Base-by-base conservation (phyloP, 2,329 filamentous ascomycete species). In the Apiospora phragmitis region DNA sequence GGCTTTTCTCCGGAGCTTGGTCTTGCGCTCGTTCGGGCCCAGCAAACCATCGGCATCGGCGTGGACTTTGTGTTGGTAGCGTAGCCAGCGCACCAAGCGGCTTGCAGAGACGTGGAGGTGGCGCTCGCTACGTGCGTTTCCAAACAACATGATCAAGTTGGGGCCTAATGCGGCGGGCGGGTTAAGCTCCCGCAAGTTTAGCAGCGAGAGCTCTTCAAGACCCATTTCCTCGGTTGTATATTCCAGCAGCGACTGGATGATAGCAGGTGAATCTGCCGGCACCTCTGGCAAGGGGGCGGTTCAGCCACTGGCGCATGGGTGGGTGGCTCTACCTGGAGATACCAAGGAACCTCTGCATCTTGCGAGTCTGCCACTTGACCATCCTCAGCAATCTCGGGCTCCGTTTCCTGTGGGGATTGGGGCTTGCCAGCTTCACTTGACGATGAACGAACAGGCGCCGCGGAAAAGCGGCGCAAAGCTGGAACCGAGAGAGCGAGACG, bases 71-170 rank as follows among this genome's bases (percentile, higher is more conserved):
- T 94, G 89, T 16, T 90, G 88, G 55, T 88, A 90, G 68, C 94
- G 88, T 62, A 98, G 83, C 92, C 94, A 98, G 71, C 95, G 89
- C 73, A 95, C 94, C 35, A 97, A 88, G n/a, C 94, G 90, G 78
- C 97, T 94, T 0, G 95, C 94, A 1, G 94, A 94, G 29, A 97
- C 92, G 78, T 97, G 95, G 45, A 99, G 85, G 83, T 99, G 96
- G 68, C 95, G 94, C 80, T 98, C 94, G 76, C 94, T 97, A 71
- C 96, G 92, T 18, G 95, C 94, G 11, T 94, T 97, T 51, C 93
- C 94, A 73, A 99, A 90, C 41, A 99, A 83, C 96, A 98, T 98
- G 69, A 99, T 87, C 38, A 98, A 87, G 76, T 95, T 95, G 1
- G 93, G 90, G 1, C 96, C 96, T 1, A 99, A 87, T 0, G 95